Evolutionary conservation across 495 filamentous ascomycete species (phyloP), one percentile per base, ranked within the genome.

Genomic region (Acidiella bohemica): DNA sequence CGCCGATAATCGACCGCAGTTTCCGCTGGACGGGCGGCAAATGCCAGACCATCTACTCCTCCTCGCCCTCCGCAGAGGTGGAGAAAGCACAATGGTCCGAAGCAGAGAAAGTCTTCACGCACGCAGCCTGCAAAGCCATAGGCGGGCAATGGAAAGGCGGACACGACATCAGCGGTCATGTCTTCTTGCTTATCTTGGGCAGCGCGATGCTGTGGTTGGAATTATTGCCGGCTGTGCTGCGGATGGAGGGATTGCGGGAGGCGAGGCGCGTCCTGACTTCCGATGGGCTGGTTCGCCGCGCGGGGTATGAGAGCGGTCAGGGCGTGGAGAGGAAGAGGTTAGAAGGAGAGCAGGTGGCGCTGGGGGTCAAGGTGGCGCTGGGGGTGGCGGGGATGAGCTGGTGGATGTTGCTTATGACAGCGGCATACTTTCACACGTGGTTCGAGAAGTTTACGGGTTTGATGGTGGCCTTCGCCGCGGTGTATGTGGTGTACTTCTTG

Each of bases 361-460:
- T 51, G 25, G 59, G 71, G 5, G 67, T 64, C 7, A 47, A 73
- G 55, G 71, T 53, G 30, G 55, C 75, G 48, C 54, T 78, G 50
- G 55, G 58, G 56, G 57, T 71, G 56, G 39, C 63, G 53, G 74
- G 61, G 4, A 49, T 94, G 53, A 78, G 75, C 44, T 78, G 73
- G 71, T 95, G 85, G 81, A 96, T 96, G 88, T 59, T 95, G 59
- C 67, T 95, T 34, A 97, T 97, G 90, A 97, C 90, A 29, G 84
- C 87, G 9, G 80, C 85, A 31, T 95, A 86, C 65, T 97, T 97
- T 44, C 90, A 97, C 58, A 95, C 90, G 4, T 95, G 88, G 90
- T 76, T 87, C 55, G 90, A 97, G 64, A 96, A 96, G 80, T 65
- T 81, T 47, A 84, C 81, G 25, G 84, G 84, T 0, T 59, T 92